Percentiles rank a stretch among this genome's conserved stretches.
These are phyloP conservation scores for Sugiyamaella americana DNA, from an alignment of 805 yeast species.

Conservation along the genomic window DNA sequence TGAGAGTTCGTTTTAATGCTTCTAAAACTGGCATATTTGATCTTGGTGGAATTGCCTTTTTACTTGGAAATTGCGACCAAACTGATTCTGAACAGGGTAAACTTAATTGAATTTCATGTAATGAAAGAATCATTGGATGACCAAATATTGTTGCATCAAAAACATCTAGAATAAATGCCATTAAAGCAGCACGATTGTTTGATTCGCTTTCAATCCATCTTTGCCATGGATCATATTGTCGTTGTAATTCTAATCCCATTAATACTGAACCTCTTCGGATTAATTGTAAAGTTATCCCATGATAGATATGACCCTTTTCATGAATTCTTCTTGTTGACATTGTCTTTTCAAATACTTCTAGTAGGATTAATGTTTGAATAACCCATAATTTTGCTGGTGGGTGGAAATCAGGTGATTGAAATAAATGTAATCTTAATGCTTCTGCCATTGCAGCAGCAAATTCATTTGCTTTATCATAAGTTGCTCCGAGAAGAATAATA, in stretches of 20 bases:
- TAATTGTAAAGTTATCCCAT: constrained; percentile 77
- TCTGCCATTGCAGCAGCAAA: constrained; percentile 44
- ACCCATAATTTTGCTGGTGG: constrained; percentile 77
- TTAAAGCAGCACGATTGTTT: constrained; percentile 67
- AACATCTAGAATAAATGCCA: constrained; percentile 78
- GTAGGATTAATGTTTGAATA: constrained; percentile 61
- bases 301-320: constrained; percentile 80
- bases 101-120: constrained; percentile 55
- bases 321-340: constrained; percentile 63
- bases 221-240: constrained; percentile 38
- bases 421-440: constrained; percentile 64
- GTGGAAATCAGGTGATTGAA: constrained; percentile 62
- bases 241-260: constrained; percentile 23
- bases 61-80: constrained; percentile 41
- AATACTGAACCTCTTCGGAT: constrained; percentile 68
- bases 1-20: constrained; percentile 52
- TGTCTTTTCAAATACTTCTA: constrained; percentile 78
- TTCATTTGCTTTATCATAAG: constrained; percentile 32
- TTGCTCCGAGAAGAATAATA: constrained; percentile 54
- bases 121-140: constrained; percentile 53
- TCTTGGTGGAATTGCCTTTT: constrained; percentile 17
- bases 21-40: constrained; percentile 41
- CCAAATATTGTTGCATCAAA: constrained; percentile 74
- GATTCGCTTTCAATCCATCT: constrained; percentile 78
- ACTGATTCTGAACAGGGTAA: constrained; percentile 58